Evolutionary conservation across 148 eudicot genomes (phyloP).

Genomic region (Rhododendron vialii): DNA sequence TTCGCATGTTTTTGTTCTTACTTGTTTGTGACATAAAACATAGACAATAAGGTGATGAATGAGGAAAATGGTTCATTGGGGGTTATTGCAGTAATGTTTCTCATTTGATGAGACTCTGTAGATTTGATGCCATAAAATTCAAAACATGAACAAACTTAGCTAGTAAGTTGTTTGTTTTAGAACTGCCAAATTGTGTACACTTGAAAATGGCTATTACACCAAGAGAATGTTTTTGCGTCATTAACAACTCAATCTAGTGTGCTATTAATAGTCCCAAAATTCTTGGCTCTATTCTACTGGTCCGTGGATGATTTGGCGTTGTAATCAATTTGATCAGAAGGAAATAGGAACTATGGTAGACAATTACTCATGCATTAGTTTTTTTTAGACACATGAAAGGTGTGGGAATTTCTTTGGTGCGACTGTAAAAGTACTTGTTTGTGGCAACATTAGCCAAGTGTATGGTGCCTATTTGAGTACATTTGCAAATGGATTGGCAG

Average conservation of each 20-base stretch:
- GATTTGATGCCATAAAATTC: not conserved
- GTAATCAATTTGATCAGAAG: not conserved
- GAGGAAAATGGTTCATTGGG: not conserved
- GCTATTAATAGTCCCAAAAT: not conserved
- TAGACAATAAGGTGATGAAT: not conserved
- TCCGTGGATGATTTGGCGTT: not conserved
- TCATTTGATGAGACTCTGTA: not conserved
- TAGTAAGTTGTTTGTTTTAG: not conserved
- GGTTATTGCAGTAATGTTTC: not conserved
- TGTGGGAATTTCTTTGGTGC: not conserved
- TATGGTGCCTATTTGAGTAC: not conserved
- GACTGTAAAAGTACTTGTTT: not conserved
- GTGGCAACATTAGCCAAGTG: not conserved
- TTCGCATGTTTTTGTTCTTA: not conserved
- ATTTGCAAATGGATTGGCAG: not conserved
- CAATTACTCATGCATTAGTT: not conserved
- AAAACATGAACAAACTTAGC: not conserved
- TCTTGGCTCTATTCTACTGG: not conserved
- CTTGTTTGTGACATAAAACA: not conserved
- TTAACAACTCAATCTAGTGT: not conserved
- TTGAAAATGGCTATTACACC: not conserved
- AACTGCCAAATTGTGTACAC: not conserved
- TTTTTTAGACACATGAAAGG: not conserved
- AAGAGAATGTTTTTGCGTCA: not conserved
- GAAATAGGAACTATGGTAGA: not conserved